Base-by-base conservation (phyloP, 768 basidiomycete species). In the Termitomyces sp. region DNA sequence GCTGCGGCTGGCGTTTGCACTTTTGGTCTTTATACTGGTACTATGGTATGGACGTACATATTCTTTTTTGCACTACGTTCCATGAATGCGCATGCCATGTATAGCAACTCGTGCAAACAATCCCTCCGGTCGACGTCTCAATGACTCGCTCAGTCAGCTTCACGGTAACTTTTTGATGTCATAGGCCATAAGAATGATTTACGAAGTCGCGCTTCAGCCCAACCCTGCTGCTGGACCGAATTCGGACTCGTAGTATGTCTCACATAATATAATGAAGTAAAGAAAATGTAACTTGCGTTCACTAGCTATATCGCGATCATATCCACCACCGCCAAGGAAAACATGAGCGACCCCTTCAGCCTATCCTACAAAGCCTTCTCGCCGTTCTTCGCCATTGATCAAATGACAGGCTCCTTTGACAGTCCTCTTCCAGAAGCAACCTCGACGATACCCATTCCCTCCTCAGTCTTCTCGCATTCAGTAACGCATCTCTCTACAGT, bases 261-360 rank as follows among this genome's bases (percentile, higher is more conserved):
- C 6, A 48, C 5, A 7, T 20, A 32, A 16, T 13, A 7, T 8
- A 20, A 0, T 2, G 5, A 32, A 53, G n/a, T 14, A 20, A 6
- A 20, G 9, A n/a, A 54, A 48, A 9, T n/a, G n/a, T 41, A 26
- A 32, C 50, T 57, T 13, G 61, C 47, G 20, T 66, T 59, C 50
- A 35, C 40, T 50, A 91, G 88, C 63, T 90, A 89, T 69, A 68
- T 91, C 61, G 79, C 79, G 60, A 84, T 91, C 65, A 78, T 70
- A 30, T 81, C 79, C 3, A 74, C 65, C 26, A 66, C 65, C 8
- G 63, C 70, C 28, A 69, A 69, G 50, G 60, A 59, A 53, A 76
- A 73, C 43, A 71, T 67, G 36, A 72, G 60, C 32, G 54, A 53
- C 2, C 60, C 64, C 40, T 72, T 66, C 43, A 71, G 59, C 18